These are phyloP conservation scores for Polytrichum formosum DNA, from an alignment of 225 moss, liverwort and hornwort species.

Conservation along the genomic window DNA sequence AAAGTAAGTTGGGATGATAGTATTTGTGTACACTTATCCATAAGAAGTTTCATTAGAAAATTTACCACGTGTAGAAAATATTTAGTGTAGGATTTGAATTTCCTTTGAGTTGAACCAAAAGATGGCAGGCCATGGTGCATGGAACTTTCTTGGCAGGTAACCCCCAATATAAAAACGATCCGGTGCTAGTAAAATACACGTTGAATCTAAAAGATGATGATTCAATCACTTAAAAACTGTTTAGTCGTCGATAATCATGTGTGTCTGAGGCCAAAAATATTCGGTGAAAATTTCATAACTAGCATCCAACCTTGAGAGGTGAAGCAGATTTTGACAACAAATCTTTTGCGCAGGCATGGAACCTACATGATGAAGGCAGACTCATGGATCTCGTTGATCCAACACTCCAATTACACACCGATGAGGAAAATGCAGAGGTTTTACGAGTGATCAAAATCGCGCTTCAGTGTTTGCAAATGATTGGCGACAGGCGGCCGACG, in stretches of 20 bases:
- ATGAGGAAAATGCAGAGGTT: constrained; percentile 9
- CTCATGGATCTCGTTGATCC: constrained; percentile 33
- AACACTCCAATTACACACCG: constrained; percentile 9
- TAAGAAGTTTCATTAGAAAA: too few relatives aligned
- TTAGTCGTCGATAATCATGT: background rate
- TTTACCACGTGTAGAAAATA: too few relatives aligned
- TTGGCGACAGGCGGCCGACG: constrained; percentile 23
- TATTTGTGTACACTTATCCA: too few relatives aligned
- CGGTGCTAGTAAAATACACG: background rate
- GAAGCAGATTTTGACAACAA: background rate
- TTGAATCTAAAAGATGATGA: background rate
- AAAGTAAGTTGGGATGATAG: too few relatives aligned
- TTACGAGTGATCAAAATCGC: constrained; percentile 23
- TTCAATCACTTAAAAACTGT: background rate
- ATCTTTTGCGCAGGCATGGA: constrained; percentile 24
- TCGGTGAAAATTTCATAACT: too few relatives aligned
- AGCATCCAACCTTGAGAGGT: too few relatives aligned
- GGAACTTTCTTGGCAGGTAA: too few relatives aligned
- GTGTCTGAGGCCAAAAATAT: background rate
- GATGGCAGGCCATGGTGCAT: too few relatives aligned
- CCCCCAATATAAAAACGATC: background rate
- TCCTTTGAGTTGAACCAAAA: too few relatives aligned
- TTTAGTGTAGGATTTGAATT: background rate
- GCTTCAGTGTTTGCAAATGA: constrained; percentile 35
- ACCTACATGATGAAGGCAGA: constrained; percentile 27